Evolutionary conservation across 78 protist species (phyloP), one percentile per base, ranked within the genome.

Genomic region (Fonticula alba): DNA sequence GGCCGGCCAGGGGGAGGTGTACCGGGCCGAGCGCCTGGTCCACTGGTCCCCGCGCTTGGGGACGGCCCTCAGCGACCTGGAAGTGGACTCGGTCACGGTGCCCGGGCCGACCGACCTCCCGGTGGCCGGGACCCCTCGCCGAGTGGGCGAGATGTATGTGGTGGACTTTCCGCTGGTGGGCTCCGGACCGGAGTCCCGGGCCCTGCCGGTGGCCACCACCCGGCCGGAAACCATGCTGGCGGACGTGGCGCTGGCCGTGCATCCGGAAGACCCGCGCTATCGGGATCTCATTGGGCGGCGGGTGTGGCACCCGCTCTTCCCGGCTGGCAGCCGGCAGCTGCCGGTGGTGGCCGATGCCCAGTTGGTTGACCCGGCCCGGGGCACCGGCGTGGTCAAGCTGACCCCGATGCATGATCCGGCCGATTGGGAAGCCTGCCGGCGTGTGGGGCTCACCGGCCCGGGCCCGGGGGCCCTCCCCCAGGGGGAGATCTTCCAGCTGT

Each of bases 161-260:
- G 32, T n/a, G 32, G 29, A n/a, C 31, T 2, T 2, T 32, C 32
- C 2, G 55, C 51, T 2, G 20, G 43, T 38, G 17, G 43, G 69
- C 31, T 55, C 66, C 47, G 46, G 29, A 27, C 71, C 32, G 19
- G 36, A 1, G 24, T 80, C 57, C 27, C 86, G 85, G 37, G 72
- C 83, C 46, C 26, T 96, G 19, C 72, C 73, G 31, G 88, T 94
- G 40, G 93, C 99, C 29, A 97, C 99, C 40, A 97, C 99, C 0
- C 98, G 99, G 52, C 81, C 84, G 3, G 99, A 97, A 78, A 97
- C 99, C 10, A 94, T 97, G 89, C 78, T 94, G 37, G 99, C 94
- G 1, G 99, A 97, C 57, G 72, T 91, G 17, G 99, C 98, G 35
- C 86, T 97, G 9, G 97, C 97, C n/a, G 78, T 97, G 50, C 93